Conservation (phyloP, 495 filamentous ascomycete species). For the Penicillium cinerascens region DNA sequence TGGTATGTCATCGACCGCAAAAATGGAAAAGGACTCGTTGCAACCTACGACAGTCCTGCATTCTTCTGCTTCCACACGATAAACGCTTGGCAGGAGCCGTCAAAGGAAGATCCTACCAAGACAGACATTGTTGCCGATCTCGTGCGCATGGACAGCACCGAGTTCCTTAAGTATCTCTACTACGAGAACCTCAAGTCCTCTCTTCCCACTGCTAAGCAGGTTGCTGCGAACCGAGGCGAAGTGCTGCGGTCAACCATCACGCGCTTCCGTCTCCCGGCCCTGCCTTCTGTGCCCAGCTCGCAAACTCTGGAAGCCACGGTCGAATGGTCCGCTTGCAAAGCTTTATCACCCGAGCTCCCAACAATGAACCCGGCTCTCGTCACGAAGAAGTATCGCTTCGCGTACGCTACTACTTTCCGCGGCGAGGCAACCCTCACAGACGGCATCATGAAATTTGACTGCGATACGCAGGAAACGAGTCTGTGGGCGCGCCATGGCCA, state of each 20-base stretch:
- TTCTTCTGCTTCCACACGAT: conserved; percentile 76
- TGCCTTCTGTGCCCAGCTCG: conserved; percentile 19
- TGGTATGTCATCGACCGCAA: conserved; percentile 71
- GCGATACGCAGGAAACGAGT: conserved; percentile 41
- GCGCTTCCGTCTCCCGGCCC: conserved; percentile 48
- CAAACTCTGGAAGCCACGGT: conserved; percentile 20
- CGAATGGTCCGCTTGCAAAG: conserved; percentile 31
- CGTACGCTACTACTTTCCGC: conserved; percentile 56
- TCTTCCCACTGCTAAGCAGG: conserved; percentile 26
- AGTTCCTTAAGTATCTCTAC: conserved; percentile 51
- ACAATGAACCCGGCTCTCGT: conserved; percentile 60
- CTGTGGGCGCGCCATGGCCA: conserved; percentile 61
- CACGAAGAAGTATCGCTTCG: conserved; percentile 57
- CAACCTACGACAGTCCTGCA: conserved; percentile 53
- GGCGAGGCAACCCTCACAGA: conserved; percentile 62
- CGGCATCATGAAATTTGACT: conserved; percentile 66
- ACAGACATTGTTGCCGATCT: conserved; percentile 57
- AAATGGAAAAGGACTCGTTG: conserved; percentile 52
- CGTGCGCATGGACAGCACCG: conserved; percentile 50
- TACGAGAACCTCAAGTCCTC: conserved; percentile 55
- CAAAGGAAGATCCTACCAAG: conserved; percentile 29
- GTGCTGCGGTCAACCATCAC: conserved; percentile 33
- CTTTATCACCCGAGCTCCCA: conserved; percentile 57
- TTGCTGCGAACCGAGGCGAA: conserved; percentile 23
- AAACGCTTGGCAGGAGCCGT: conserved; percentile 66